Evolutionary conservation across 2,329 filamentous ascomycete species (phyloP).

Genomic region (Penicillium oxalicum): DNA sequence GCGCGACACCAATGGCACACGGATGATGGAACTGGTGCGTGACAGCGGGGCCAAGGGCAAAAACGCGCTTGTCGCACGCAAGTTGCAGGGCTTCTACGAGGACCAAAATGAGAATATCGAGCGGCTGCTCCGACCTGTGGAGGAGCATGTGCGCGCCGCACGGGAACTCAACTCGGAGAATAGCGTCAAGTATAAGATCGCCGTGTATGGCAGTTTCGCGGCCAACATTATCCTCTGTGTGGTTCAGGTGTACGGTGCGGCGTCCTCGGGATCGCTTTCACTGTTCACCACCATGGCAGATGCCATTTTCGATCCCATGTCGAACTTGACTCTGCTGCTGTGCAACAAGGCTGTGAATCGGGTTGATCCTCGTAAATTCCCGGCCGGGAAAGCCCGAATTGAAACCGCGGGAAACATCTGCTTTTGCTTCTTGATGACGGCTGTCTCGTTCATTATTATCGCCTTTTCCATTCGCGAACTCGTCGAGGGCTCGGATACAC

Average conservation of each 20-base stretch:
- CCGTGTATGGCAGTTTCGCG: conserved; percentile 61
- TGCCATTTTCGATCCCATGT: conserved; percentile 85
- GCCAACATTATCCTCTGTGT: conserved; percentile 75
- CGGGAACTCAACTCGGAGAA: conserved; percentile 75
- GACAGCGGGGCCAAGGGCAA: conserved; percentile 36
- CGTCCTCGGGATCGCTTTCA: conserved; percentile 81
- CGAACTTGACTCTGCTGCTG: conserved; percentile 79
- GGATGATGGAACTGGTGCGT: conserved; percentile 11
- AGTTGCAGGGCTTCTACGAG: conserved; percentile 75
- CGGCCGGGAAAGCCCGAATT: conserved; percentile 85
- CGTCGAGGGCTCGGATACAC: conserved; percentile 40
- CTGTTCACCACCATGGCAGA: conserved; percentile 98
- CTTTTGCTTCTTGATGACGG: conserved; percentile 93
- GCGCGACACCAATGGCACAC: conserved; percentile 38
- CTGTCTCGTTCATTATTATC: conserved; percentile 87
- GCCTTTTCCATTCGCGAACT: conserved; percentile 76
- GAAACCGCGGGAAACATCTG: conserved; percentile 94
- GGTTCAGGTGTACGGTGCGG: conserved; percentile 83
- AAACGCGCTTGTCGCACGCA: conserved; percentile 24
- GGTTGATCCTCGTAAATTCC: conserved; percentile 81
- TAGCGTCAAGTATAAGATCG: conserved; percentile 59
- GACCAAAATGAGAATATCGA: conserved; percentile 91
- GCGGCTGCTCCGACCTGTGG: conserved; percentile 82
- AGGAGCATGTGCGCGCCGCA: conserved; percentile 79
- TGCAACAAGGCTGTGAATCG: conserved; percentile 81